phyloP scores from a whole-genome alignment of 441 rosid species.

The Gossypium armourianum region DNA sequence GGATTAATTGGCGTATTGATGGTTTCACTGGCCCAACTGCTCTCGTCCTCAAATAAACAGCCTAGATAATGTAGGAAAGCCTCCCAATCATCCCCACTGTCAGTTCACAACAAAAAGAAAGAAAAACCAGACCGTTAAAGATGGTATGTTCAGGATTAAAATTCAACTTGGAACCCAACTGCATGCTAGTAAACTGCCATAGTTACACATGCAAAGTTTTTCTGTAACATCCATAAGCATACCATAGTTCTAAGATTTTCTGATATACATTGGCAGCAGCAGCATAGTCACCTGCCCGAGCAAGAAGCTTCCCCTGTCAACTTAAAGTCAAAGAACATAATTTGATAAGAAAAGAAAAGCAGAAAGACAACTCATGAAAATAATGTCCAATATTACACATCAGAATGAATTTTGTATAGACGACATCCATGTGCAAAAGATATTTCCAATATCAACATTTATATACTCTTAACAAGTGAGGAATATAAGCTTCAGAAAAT shows the following conservation, averaged over 20 bases:
- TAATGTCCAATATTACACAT: background rate
- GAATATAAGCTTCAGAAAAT: constrained; percentile 29
- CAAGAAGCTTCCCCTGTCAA: constrained; percentile 99
- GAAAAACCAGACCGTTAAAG: constrained; percentile 21
- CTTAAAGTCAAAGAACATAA: constrained; percentile 59
- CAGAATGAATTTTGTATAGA: background rate
- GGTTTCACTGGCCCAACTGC: constrained; percentile 46
- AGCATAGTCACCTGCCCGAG: constrained; percentile 61
- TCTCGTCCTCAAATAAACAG: constrained; percentile 84
- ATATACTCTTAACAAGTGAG: background rate
- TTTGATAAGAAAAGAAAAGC: constrained; percentile 31
- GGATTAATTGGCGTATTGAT: constrained; percentile 37
- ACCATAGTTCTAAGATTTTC: constrained; percentile 77
- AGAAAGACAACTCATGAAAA: background rate
- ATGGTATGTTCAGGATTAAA: constrained; percentile 2
- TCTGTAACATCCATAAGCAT: constrained; percentile 19
- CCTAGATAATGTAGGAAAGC: constrained; percentile 82
- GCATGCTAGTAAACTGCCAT: background rate
- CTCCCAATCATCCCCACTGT: constrained; percentile 99
- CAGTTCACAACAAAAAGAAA: constrained; percentile 21
- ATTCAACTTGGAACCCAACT: background rate
- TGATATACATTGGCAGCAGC: constrained; percentile 53
- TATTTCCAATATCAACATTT: background rate
- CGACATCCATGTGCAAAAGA: background rate
- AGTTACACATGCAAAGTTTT: constrained; percentile 8